Evolutionary conservation across 1,284 basidiomycete species (phyloP).

Genomic region (Cystobasidiaceae sp.): DNA sequence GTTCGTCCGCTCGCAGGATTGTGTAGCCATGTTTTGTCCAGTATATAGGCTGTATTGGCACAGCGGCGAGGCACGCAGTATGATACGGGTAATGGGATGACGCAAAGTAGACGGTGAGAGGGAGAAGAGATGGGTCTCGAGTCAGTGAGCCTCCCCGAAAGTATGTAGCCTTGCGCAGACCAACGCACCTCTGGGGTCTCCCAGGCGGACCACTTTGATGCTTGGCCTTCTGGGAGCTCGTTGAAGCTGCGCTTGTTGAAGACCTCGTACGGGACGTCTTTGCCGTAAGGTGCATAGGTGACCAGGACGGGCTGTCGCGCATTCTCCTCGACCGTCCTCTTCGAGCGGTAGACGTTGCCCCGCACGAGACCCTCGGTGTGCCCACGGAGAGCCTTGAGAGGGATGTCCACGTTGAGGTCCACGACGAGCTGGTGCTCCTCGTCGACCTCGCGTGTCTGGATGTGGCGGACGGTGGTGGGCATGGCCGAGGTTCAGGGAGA

Average conservation of each 20-base stretch:
- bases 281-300: slow-evolving; percentile 46
- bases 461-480: no score
- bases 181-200: slow-evolving; percentile 41
- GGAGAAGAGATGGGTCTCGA: no score
- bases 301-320: slow-evolving; percentile 42
- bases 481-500: no score
- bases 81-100: no score
- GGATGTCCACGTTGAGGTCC: no score
- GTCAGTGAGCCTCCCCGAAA: no score
- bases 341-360: slow-evolving; percentile 44
- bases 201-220: slow-evolving; percentile 43
- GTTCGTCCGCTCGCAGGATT: slow-evolving; percentile 46
- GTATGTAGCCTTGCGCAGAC: no score
- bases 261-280: slow-evolving; percentile 43
- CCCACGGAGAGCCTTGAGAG: no score
- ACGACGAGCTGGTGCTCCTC: no score
- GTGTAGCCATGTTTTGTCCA: slow-evolving; percentile 45
- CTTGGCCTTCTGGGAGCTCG: slow-evolving; percentile 45
- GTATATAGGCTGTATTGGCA: slow-evolving; percentile 36
- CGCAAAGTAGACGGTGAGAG: no score
- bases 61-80: no score
- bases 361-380: slow-evolving; percentile 30
- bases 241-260: slow-evolving; percentile 42
- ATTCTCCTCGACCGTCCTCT: slow-evolving; percentile 29
- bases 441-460: no score